Evolutionary conservation across 306 rosid species (phyloP).

Genomic region (Carpinus viminea): DNA sequence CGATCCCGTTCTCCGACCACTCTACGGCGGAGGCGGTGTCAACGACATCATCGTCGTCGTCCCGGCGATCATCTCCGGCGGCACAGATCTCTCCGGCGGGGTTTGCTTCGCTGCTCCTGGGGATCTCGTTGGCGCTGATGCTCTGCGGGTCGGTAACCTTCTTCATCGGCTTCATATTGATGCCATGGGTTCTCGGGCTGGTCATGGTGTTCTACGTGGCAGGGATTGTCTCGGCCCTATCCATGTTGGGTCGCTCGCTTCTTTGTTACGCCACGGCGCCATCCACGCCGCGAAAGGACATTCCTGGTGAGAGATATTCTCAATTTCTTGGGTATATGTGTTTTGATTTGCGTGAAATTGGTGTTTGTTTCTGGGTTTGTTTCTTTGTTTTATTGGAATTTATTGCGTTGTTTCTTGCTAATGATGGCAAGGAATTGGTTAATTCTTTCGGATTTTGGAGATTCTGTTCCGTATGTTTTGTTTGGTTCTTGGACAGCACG

Average conservation of each 20-base stretch:
- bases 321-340: background rate
- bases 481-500: background rate
- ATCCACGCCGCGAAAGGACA: slow-evolving; percentile 54
- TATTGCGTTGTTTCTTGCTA: background rate
- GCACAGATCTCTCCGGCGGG: slow-evolving; percentile 76
- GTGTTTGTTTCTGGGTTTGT: background rate
- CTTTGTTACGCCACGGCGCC: slow-evolving; percentile 54
- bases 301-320: slow-evolving; percentile 46
- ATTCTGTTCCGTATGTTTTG: background rate
- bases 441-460: background rate
- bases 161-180: slow-evolving; percentile 78
- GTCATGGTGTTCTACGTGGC: slow-evolving; percentile 70
- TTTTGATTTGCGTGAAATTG: background rate
- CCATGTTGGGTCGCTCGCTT: slow-evolving; percentile 67
- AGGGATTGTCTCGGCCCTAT: slow-evolving; percentile 63
- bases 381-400: background rate
- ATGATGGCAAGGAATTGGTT: background rate
- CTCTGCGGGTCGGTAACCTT: slow-evolving; percentile 92
- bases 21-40: slow-evolving; percentile 6
- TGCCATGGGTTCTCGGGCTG: slow-evolving; percentile 93
- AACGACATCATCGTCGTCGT: slow-evolving; percentile 1
- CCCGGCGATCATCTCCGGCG: slow-evolving; percentile 17
- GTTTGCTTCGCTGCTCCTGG: slow-evolving; percentile 72
- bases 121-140: slow-evolving; percentile 85
- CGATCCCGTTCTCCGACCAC: slow-evolving; percentile 46